These are phyloP conservation scores for Paramyrothecium sp. DNA, from an alignment of 2,329 filamentous ascomycete genomes.

Conservation along the genomic window DNA sequence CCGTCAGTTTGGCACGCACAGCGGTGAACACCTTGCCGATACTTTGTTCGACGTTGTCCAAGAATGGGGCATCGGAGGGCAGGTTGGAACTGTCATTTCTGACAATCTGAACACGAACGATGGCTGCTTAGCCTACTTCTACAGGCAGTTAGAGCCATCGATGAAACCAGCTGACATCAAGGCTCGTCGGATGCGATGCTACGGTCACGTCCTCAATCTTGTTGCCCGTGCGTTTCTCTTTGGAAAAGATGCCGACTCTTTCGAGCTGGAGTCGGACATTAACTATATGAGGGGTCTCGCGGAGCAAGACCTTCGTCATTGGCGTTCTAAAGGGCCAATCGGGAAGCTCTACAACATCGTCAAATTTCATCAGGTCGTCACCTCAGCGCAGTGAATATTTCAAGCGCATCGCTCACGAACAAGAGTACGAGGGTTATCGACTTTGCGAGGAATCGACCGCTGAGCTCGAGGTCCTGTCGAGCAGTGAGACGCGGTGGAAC, in stretches of 20 bases:
- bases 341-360: background rate
- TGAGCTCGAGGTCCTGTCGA: too few species aligned
- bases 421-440: too few species aligned
- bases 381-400: slow-evolving; percentile 5
- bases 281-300: slow-evolving; percentile 1
- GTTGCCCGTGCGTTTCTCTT: too few species aligned
- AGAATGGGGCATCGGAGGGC: background rate
- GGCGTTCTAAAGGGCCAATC: background rate
- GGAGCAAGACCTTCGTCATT: background rate
- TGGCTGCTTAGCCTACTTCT: background rate
- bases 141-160: background rate
- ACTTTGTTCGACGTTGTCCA: background rate
- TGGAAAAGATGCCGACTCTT: slow-evolving; percentile 6
- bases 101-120: background rate
- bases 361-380: slow-evolving; percentile 6
- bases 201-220: slow-evolving; percentile 1
- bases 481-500: too few species aligned
- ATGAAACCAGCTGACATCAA: background rate
- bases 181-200: background rate
- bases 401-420: slow-evolving; percentile 2
- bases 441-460: too few species aligned
- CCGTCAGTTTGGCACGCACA: background rate
- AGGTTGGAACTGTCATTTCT: background rate
- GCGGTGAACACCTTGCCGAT: background rate
- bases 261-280: slow-evolving; percentile 4